A percentile compares a stretch with the other conserved stretches of the same genome.
Conservation (phyloP, 345 rosid species). For the Bruguiera sexangula region DNA sequence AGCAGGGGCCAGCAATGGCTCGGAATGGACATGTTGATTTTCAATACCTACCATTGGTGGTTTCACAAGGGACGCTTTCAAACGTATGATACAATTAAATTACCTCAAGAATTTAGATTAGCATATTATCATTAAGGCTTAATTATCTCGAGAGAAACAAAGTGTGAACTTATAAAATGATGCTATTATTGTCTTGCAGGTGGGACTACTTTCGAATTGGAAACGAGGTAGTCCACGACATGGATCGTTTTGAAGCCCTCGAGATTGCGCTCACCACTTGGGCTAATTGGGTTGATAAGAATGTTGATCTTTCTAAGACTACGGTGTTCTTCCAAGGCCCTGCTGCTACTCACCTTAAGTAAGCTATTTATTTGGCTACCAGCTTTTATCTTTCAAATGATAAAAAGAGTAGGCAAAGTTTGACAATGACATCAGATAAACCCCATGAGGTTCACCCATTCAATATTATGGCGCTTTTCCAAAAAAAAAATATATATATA, state of each 20-base stretch:
- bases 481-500: no score
- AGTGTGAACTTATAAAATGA: no score
- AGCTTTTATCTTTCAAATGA: no score
- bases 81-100: slow-evolving; percentile 22
- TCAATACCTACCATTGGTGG: slow-evolving; percentile 78
- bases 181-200: slow-evolving; percentile 27
- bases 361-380: background rate
- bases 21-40: slow-evolving; percentile 52
- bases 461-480: no score
- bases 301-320: slow-evolving; percentile 49
- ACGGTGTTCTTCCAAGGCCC: slow-evolving; percentile 60
- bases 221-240: slow-evolving; percentile 33
- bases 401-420: no score
- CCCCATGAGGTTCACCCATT: no score
- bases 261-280: slow-evolving; percentile 63
- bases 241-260: slow-evolving; percentile 62
- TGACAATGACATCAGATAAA: no score
- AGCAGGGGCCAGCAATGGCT: slow-evolving; percentile 41
- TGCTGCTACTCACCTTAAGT: slow-evolving; percentile 47
- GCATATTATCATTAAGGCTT: no score
- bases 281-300: slow-evolving; percentile 54
- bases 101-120: no score
- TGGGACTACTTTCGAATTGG: slow-evolving; percentile 67
- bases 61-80: slow-evolving; percentile 37
- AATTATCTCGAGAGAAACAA: no score